Evolutionary conservation across 2,329 filamentous ascomycete species (phyloP).

Genomic region (Fusarium newnesense): DNA sequence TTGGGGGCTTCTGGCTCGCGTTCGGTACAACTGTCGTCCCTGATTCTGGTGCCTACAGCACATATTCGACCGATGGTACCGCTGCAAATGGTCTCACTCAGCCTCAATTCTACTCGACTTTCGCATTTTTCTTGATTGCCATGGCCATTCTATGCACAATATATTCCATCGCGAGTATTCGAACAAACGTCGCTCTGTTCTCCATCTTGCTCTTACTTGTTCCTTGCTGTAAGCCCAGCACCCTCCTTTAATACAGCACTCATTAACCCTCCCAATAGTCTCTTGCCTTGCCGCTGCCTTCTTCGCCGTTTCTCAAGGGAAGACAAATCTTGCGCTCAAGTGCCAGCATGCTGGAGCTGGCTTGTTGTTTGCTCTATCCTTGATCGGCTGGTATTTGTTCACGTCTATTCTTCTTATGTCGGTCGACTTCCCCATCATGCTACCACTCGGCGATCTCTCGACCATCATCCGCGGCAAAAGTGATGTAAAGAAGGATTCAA

Average conservation of each 20-base stretch:
- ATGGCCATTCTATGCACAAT: constrained; percentile 71
- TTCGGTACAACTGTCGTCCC: constrained; percentile 62
- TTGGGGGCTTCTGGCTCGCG: constrained; percentile 62
- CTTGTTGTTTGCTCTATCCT: constrained; percentile 35
- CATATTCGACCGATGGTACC: constrained; percentile 47
- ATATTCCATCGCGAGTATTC: constrained; percentile 70
- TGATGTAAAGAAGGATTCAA: constrained; percentile 1
- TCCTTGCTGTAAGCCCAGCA: constrained; percentile 41
- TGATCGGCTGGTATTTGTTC: constrained; percentile 63
- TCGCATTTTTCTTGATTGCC: constrained; percentile 68
- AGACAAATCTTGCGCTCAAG: constrained; percentile 18
- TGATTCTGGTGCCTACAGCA: constrained; percentile 56
- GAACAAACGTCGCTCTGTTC: constrained; percentile 71
- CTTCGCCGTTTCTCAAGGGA: constrained; percentile 41
- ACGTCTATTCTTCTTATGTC: constrained; percentile 58
- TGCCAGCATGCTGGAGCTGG: constrained; percentile 45
- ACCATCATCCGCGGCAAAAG: constrained; percentile 49
- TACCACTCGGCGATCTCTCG: constrained; percentile 63
- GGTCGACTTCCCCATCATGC: constrained; percentile 61
- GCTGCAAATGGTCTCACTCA: constrained; percentile 52
- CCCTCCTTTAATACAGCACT: rapidly evolving
- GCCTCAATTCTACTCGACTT: constrained; percentile 59
- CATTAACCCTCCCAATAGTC: constrained; percentile 27
- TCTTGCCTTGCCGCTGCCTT: constrained; percentile 46
- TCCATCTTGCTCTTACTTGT: constrained; percentile 69